Evolutionary conservation across 371 early-diverging fungal genomes (phyloP).

Genomic region (Nematocida sp.): DNA sequence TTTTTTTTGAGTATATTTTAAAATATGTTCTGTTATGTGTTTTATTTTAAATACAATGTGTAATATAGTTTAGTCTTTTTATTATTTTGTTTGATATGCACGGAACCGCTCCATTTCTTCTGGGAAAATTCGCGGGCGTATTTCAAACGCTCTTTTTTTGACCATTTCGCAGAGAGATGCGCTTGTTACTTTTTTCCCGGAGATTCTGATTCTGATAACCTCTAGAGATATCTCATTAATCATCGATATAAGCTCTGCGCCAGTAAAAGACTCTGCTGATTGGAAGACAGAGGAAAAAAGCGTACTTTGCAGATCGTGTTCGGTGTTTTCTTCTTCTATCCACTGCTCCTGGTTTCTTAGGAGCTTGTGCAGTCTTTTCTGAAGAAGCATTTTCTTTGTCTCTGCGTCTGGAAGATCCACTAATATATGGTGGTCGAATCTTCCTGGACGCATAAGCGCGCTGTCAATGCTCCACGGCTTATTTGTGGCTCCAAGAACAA

Average conservation of each 20-base stretch:
- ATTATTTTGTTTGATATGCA: too few species aligned
- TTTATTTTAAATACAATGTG: too few species aligned
- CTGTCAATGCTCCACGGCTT: conserved; percentile 76
- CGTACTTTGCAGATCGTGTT: background rate
- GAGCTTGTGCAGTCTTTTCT: conserved; percentile 70
- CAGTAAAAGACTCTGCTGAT: conserved; percentile 20
- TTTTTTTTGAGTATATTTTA: too few species aligned
- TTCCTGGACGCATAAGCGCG: conserved; percentile 85
- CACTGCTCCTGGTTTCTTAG: background rate
- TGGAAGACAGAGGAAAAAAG: conserved; percentile 4
- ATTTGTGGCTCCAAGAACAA: conserved; percentile 68
- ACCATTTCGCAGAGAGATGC: background rate
- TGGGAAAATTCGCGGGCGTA: background rate
- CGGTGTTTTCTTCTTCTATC: background rate
- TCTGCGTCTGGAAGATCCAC: conserved; percentile 76
- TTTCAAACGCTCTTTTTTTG: background rate
- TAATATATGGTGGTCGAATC: conserved; percentile 91
- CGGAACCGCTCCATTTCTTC: background rate
- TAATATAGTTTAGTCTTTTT: too few species aligned
- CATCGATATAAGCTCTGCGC: conserved; percentile 25
- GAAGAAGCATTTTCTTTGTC: conserved; percentile 84
- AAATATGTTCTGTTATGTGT: too few species aligned
- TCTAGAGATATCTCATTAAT: conserved; percentile 9
- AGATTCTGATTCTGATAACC: conserved; percentile 5
- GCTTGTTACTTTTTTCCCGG: background rate